Evolutionary conservation across 2,329 filamentous ascomycete species (phyloP), one percentile per base, ranked within the genome.

Genomic region (Colletotrichum camelliae): DNA sequence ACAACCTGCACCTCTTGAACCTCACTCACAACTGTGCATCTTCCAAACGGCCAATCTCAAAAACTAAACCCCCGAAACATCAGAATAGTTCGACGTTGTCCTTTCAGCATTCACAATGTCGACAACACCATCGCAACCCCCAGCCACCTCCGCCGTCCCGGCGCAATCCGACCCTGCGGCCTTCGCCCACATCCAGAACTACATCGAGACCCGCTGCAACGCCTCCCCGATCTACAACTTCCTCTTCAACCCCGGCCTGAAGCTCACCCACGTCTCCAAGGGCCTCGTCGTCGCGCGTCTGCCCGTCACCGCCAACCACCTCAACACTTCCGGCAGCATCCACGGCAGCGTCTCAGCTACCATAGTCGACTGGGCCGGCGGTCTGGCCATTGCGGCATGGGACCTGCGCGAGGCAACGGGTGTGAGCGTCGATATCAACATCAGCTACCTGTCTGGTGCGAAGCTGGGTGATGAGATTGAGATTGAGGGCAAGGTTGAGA

Each of bases 351-450:
- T 94, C 5, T 93, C 91, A 33, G 93, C 93, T 0, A 91, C 93
- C 1, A 88, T 96, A 24, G 89, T 94, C 62, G 94, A 96, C 85
- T 95, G 93, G 90, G 89, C 91, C 7, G 94, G 94, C 55, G 93
- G 94, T 37, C 88, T 95, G 84, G 93, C 93, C 27, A 93, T 96
- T 79, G 91, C 93, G 5, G 89, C 91, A 1, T 91, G 89, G 85
- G 93, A 94, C 77, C 83, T 92, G 74, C 84, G 88, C 31, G 87
- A 89, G 35, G 89, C 88, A 80, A 94, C 93, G 5, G 94, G 94
- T 62, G 93, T 94, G 39, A 94, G 92, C 78, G 89, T 93, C 43
- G 94, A 96, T 82, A 95, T 96, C 81, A 93, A 95, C 84, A 89
- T 95, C 77, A 92, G 90, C 67, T 96, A 95, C 79, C 86, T 94